Evolutionary conservation across 805 yeast genomes (phyloP).

Genomic region (Metschnikowia colocasiae): DNA sequence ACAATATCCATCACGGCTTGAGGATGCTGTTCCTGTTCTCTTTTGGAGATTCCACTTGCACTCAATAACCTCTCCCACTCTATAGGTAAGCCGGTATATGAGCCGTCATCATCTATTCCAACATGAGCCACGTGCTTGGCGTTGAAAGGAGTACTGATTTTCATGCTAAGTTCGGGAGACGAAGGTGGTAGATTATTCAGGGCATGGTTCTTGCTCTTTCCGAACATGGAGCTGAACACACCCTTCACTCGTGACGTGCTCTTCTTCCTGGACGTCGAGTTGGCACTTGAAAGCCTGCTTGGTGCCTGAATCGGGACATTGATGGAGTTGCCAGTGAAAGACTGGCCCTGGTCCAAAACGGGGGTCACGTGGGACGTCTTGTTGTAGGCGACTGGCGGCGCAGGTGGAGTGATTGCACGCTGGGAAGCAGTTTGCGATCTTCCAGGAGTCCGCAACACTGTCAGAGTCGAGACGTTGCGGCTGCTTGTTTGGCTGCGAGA

Average conservation of each 20-base stretch:
- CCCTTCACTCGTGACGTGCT: conserved; percentile 55
- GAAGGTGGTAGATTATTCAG: conserved; percentile 4
- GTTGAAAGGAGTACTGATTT: conserved; percentile 88
- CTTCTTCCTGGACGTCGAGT: conserved; percentile 19
- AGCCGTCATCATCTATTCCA: conserved; percentile 83
- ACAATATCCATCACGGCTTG: conserved; percentile 92
- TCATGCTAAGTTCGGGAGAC: conserved; percentile 33
- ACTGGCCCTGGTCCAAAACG: conserved; percentile 18
- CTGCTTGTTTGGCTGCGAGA: neutral
- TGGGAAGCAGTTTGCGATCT: neutral
- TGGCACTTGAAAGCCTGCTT: conserved; percentile 7
- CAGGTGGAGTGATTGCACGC: neutral
- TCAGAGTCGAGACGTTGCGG: neutral
- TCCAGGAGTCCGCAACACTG: conserved; percentile 1
- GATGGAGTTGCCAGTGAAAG: conserved; percentile 3
- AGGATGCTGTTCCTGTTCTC: conserved; percentile 88
- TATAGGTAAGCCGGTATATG: conserved; percentile 86
- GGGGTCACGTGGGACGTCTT: conserved; percentile 21
- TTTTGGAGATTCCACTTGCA: conserved; percentile 82
- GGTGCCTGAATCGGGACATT: conserved; percentile 12
- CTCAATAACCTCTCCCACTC: conserved; percentile 86
- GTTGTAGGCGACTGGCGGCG: conserved; percentile 5
- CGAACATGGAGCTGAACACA: conserved; percentile 53
- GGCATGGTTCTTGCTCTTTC: conserved; percentile 24
- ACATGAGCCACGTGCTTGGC: conserved; percentile 91